Evolutionary conservation across 2,329 filamentous ascomycete species (phyloP).

Genomic region (Alternaria angustiovoidea): DNA sequence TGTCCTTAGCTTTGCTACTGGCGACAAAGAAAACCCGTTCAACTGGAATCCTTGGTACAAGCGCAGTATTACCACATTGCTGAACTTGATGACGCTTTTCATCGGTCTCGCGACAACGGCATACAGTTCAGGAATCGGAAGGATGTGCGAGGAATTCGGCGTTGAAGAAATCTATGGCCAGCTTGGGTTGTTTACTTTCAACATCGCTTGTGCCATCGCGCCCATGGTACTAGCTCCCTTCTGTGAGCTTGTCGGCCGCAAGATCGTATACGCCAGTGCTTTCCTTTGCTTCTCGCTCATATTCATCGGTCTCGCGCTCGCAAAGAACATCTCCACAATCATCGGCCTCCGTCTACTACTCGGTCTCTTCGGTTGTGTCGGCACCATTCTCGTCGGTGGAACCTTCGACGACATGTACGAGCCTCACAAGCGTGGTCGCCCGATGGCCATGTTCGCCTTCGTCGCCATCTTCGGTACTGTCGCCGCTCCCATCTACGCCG

Average conservation of each 20-base stretch:
- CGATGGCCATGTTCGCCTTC: conserved; percentile 42
- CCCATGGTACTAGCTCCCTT: conserved; percentile 39
- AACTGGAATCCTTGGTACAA: conserved; percentile 43
- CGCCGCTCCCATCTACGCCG: conserved; percentile 62
- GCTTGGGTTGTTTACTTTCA: conserved; percentile 39
- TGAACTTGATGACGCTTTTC: conserved; percentile 40
- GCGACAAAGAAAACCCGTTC: conserved; percentile 37
- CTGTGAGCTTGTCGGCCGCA: conserved; percentile 38
- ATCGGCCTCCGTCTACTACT: conserved; percentile 39
- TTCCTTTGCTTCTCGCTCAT: conserved; percentile 39
- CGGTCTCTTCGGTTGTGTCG: conserved; percentile 39
- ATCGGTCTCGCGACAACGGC: conserved; percentile 39
- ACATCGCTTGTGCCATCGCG: conserved; percentile 37
- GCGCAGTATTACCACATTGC: conserved; percentile 37
- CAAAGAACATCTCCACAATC: conserved; percentile 33
- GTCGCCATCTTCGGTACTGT: conserved; percentile 56
- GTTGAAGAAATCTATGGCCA: conserved; percentile 34
- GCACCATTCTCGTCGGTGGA: conserved; percentile 37
- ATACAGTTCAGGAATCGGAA: conserved; percentile 38
- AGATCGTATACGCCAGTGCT: conserved; percentile 34
- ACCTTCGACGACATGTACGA: conserved; percentile 43
- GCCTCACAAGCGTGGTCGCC: conserved; percentile 35
- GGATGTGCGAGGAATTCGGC: conserved; percentile 38
- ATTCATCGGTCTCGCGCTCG: conserved; percentile 38
- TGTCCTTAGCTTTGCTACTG: conserved; percentile 36